A percentile compares a stretch with the other conserved stretches of the same genome.
Conservation (phyloP, 2,329 filamentous ascomycete species). For the Salinomyces thailandicus region DNA sequence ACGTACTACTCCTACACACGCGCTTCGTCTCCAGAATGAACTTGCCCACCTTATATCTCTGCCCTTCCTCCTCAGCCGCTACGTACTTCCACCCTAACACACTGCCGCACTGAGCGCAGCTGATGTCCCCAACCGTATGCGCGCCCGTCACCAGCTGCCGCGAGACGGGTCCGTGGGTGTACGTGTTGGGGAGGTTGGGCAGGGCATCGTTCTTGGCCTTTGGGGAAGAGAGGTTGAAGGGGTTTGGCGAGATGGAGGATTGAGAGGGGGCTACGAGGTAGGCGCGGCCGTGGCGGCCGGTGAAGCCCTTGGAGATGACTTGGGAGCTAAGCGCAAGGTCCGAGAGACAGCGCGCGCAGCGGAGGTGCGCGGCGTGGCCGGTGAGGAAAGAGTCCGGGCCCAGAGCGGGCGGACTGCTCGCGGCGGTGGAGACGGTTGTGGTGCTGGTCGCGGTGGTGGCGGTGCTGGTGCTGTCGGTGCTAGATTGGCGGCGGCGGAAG, state of each 20-base stretch:
- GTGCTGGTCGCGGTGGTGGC: constrained; percentile 22
- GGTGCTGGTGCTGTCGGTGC: constrained; percentile 28
- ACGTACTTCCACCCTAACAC: constrained; percentile 57
- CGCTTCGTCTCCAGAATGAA: constrained; percentile 54
- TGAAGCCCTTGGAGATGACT: constrained; percentile 56
- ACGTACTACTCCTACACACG: constrained; percentile 40
- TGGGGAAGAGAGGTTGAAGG: constrained; percentile 9
- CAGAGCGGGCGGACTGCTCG: constrained; percentile 6
- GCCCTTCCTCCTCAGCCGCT: constrained; percentile 49
- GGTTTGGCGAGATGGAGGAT: constrained; percentile 13
- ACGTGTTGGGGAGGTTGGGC: constrained; percentile 47
- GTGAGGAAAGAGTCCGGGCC: constrained; percentile 33
- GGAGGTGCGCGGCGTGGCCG: constrained; percentile 44
- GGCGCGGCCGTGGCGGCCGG: constrained; percentile 52
- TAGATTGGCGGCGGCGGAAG: constrained; percentile 37
- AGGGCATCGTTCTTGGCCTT: constrained; percentile 19
- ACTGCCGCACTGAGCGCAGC: constrained; percentile 45
- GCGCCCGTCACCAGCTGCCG: constrained; percentile 52
- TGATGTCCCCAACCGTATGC: constrained; percentile 52
- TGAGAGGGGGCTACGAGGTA: constrained; percentile 47
- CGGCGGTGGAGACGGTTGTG: constrained; percentile 3
- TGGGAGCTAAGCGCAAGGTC: constrained; percentile 49
- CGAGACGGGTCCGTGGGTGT: constrained; percentile 45
- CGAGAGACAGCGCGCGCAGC: constrained; percentile 48
- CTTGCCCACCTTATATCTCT: constrained; percentile 57